Base-by-base conservation (phyloP, 768 basidiomycete genomes). In the Leccinellum rugosiceps region DNA sequence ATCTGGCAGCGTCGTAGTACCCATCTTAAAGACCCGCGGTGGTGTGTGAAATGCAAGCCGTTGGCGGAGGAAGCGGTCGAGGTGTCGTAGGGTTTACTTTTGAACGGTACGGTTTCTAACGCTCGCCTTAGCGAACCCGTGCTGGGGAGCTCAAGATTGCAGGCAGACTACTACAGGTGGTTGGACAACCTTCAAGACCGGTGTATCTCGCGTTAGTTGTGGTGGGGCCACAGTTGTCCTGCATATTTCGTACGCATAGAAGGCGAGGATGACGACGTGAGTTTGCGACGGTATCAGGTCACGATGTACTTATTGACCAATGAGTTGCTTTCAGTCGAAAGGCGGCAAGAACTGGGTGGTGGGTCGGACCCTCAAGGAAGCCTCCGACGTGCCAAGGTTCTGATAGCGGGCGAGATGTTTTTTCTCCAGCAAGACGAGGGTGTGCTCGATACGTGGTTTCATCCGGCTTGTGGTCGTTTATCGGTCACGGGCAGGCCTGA, bases 401-500 rank as follows among this genome's bases (percentile, higher is more conserved):
- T 94, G 49, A 90, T 91, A 3, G 78, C 75, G 23, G 88, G 86
- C 28, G 77, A 74, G 50, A 76, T 76, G 55, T 98, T 91, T 71
- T 83, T 78, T 0, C 77, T 99, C 11, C 85, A 88, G 66, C 97
- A 98, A 70, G 97, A 98, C 65, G 92, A 92, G 58, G 97, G 98
- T 70, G 96, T 99, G 2, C 82, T 99, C 14, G 97, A 99, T 75
- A 99, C 97, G 1, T 99, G 97, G 96, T 99, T 98, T 98, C 95
- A 0, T 97, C 94, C 46, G 97, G 86, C 45, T 75, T 98, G 7
- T 99, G 97, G 97, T 96, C 96, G 2, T 97, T 91, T 76, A 26
- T 95, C 94, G 2, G 97, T 93, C 68, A 81, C 94, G 80, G 97
- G 96, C 30, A 98, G 97, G 97, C 97, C 97, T 0, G 82, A 94